Evolutionary conservation across 257 asterid genomes (phyloP), one percentile per base, ranked within the genome.

Genomic region (Verbena officinalis): DNA sequence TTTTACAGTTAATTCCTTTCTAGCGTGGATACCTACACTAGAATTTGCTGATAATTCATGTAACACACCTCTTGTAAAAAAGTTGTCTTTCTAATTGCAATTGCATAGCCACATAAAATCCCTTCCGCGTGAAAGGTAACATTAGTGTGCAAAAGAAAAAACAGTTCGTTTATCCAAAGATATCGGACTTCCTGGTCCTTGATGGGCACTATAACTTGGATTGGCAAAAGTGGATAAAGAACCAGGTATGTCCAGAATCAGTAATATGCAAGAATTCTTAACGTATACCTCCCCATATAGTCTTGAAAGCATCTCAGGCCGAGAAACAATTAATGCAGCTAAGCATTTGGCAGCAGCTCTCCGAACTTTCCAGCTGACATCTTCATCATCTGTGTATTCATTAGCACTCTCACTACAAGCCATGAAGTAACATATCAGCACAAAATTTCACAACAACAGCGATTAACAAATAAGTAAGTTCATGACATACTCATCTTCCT

Each of bases 261-360:
- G 24, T 44, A 24, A 51, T 17, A 31, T 27, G 48, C 24, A 58
- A 36, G 34, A 54, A 31, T 9, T 40, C 20, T 16, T 39, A 57
- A 30, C 13, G 24, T 1, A 69, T 69, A 94, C 99, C 97, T 94
- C 96, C 71, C 83, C 93, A 39, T 94, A 94, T 39, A 94, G 78
- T 79, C 87, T 86, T 55, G 95, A 79, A 54, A 94, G 96, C 94
- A 94, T 84, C 84, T 90, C 99, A 57, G 98, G 96, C 46, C 99
- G 95, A 70, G 99, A 88, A 74, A 90, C 98, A 79, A 90, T 84
- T 69, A 90, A 71, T 17, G 93, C 96, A 22, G 95, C 86, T 72
- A 94, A 82, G 80, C 99, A 90, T 81, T 94, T 94, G 60, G 98
- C 98, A 80, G 99, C 83, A 73, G 99, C 99, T 77, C 98, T 81